Percentiles rank a stretch among this genome's conserved stretches.
Conservation (phyloP, 345 rosid species). For the Rhodomyrtus tomentosa region DNA sequence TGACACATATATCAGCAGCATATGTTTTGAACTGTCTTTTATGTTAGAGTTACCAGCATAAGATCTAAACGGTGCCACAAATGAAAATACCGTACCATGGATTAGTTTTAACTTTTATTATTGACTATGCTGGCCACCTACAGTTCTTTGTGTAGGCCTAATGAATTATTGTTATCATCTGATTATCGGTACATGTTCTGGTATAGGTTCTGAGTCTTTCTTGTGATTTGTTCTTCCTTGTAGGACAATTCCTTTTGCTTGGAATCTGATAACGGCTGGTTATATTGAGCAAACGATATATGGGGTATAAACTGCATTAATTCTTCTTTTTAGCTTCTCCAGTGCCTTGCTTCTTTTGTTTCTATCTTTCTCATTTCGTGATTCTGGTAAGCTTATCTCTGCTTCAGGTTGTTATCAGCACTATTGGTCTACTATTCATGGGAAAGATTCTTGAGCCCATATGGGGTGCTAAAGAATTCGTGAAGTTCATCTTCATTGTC, state of each 20-base stretch:
- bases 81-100: neutral
- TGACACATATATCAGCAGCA: neutral
- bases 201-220: neutral
- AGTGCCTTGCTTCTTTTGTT: neutral
- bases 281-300: constrained; percentile 67
- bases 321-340: neutral
- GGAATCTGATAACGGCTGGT: constrained; percentile 93
- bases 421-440: constrained; percentile 71
- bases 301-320: constrained; percentile 51
- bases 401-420: constrained; percentile 52
- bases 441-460: constrained; percentile 95
- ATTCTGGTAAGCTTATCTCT: neutral
- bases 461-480: constrained; percentile 95
- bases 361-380: neutral
- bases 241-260: constrained; percentile 97
- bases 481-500: constrained; percentile 79
- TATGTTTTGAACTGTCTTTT: neutral
- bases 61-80: neutral
- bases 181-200: neutral
- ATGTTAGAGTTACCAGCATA: neutral
- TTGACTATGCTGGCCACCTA: neutral
- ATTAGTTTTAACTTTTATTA: neutral
- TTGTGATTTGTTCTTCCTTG: neutral
- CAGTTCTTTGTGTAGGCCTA: neutral
- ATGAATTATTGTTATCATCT: neutral